A percentile compares a stretch with the other conserved stretches of the same genome.
Conservation (phyloP, 2,329 filamentous ascomycete genomes). For the Penicillium concentricum region DNA sequence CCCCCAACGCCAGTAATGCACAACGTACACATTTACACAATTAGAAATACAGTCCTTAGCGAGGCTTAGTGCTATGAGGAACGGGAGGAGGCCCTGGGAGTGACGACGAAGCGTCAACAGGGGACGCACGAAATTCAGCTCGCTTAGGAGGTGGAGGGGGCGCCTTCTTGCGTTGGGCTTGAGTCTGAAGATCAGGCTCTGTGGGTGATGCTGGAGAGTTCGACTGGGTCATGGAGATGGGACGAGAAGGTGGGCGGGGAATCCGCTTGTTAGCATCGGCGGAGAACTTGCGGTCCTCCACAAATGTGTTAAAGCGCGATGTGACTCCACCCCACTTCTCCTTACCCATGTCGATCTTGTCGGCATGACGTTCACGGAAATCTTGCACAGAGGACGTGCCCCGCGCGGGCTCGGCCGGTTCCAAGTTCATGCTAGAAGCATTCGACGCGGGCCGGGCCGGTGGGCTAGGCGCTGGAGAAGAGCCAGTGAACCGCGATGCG, state of each 20-base stretch:
- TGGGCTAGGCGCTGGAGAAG: slow-evolving; percentile 4
- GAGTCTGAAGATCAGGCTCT: slow-evolving; percentile 23
- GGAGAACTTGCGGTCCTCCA: slow-evolving; percentile 40
- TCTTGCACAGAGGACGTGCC: slow-evolving; percentile 39
- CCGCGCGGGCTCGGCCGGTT: slow-evolving; percentile 22
- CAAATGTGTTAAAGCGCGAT: slow-evolving; percentile 47
- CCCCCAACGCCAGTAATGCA: neutral
- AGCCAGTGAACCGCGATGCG: slow-evolving; percentile 5
- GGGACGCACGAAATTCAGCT: slow-evolving; percentile 45
- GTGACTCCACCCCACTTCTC: slow-evolving; percentile 52
- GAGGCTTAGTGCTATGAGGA: slow-evolving; percentile 58
- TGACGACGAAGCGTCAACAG: slow-evolving; percentile 26
- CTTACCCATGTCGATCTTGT: slow-evolving; percentile 63
- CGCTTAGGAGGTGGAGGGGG: slow-evolving; percentile 57
- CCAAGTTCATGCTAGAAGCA: slow-evolving; percentile 4
- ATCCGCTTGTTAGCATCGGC: slow-evolving; percentile 24
- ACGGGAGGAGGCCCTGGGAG: slow-evolving; percentile 53
- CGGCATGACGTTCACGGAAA: slow-evolving; percentile 68
- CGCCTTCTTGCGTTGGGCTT: slow-evolving; percentile 46
- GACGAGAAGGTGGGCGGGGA: slow-evolving; percentile 25
- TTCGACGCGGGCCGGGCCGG: slow-evolving; percentile 2
- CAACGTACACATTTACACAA: neutral
- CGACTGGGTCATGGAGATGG: slow-evolving; percentile 10
- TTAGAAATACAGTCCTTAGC: slow-evolving; percentile 26
- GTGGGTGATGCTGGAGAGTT: slow-evolving; percentile 25